Conservation (phyloP, 75 land plant species). For the Chamaecyparis obtusa region DNA sequence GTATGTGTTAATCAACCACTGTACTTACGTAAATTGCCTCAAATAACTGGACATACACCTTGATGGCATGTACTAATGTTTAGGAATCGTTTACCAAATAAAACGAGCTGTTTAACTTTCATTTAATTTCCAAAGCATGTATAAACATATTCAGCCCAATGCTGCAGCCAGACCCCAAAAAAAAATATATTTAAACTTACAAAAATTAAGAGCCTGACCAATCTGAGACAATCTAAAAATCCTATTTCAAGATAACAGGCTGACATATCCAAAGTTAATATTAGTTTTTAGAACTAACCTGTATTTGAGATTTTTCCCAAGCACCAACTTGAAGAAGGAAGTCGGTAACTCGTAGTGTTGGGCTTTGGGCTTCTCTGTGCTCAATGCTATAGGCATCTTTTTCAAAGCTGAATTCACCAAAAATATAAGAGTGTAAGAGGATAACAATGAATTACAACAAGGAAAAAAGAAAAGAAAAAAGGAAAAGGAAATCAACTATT, state of each 20-base stretch:
- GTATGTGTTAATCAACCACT: too few relatives aligned
- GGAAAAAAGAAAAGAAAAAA: neutral
- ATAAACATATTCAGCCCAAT: neutral
- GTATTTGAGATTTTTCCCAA: conserved; percentile 88
- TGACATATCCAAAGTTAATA: neutral
- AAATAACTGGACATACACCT: neutral
- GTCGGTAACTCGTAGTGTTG: conserved; percentile 95
- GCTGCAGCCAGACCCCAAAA: too few relatives aligned
- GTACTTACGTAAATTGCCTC: too few relatives aligned
- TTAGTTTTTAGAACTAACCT: conserved; percentile 34
- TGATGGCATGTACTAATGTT: neutral
- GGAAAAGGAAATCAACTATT: neutral
- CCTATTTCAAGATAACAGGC: neutral
- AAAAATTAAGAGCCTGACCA: too few relatives aligned
- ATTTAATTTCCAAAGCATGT: neutral
- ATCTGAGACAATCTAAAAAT: neutral
- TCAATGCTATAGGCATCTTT: conserved; percentile 89
- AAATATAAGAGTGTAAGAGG: neutral
- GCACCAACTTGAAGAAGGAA: conserved; percentile 82
- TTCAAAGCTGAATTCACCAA: conserved; percentile 47
- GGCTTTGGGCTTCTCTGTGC: conserved; percentile 72
- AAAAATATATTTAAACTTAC: too few relatives aligned
- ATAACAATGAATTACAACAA: neutral
- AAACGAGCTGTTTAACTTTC: neutral
- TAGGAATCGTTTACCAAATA: neutral